phyloP scores from a whole-genome alignment of 768 basidiomycete species.

The Megacollybia marginata region DNA sequence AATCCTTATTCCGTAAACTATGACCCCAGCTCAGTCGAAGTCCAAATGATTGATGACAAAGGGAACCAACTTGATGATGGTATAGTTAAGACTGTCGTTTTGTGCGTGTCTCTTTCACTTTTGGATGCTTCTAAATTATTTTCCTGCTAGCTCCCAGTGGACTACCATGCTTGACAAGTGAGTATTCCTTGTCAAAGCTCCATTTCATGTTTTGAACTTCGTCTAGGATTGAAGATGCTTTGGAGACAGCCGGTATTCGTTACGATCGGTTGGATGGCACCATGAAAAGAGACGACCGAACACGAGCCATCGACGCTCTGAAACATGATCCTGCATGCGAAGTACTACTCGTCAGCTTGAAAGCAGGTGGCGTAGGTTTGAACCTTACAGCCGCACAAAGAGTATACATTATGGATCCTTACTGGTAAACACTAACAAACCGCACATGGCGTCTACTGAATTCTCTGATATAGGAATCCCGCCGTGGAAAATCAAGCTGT shows the following conservation, averaged over 20 bases:
- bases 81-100: constrained; percentile 86
- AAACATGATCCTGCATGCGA: constrained; percentile 88
- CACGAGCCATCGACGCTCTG: constrained; percentile 85
- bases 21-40: constrained; percentile 63
- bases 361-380: constrained; percentile 95
- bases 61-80: constrained; percentile 68
- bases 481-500: constrained; percentile 97
- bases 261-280: constrained; percentile 94
- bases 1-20: constrained; percentile 90
- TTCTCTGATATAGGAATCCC: constrained; percentile 62
- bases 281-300: constrained; percentile 95
- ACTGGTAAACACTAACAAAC: constrained; percentile 52
- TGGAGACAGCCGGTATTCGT: constrained; percentile 73
- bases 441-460: constrained; percentile 5
- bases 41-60: constrained; percentile 70
- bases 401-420: constrained; percentile 95
- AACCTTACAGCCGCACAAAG: constrained; percentile 93
- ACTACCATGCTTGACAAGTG: constrained; percentile 90
- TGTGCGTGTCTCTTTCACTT: constrained; percentile 49
- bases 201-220: neutral
- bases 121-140: neutral
- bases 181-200: constrained; percentile 10
- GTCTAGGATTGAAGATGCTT: constrained; percentile 77
- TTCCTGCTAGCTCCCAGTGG: constrained; percentile 73
- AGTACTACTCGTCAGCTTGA: constrained; percentile 90